Evolutionary conservation across 805 yeast genomes (phyloP), one percentile per base, ranked within the genome.

Genomic region (Lachancea nothofagi): DNA sequence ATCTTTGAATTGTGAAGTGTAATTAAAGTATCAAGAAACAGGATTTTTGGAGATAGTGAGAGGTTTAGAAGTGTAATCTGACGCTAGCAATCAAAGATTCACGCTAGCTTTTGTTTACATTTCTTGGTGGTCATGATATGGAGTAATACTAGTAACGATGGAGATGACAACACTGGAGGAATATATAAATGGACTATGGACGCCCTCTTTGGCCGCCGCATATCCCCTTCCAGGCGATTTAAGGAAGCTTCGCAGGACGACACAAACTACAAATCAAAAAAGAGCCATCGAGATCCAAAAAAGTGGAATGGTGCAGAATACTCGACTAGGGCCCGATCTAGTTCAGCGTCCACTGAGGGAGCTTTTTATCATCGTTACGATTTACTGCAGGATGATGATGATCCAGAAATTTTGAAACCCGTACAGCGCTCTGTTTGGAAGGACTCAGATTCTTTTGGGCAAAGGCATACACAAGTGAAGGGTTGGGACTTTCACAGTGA

Each of bases 181-280:
- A 44, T 52, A 6, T 50, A 43, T 40, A 48, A 44, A 32, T 60
- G 65, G 65, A 54, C 61, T 1, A 48, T 51, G 36, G 65, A 60
- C 43, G 62, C 65, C 2, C 32, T 59, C 19, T 57, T 59, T 44
- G 57, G 58, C 6, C 43, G 55, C 15, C 34, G 45, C 15, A 38
- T 48, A 12, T 55, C 62, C 3, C 64, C 64, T 17, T 54, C 57
- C 2, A 48, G 50, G 33, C 56, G 55, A 38, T 59, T 54, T 35
- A 49, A 43, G 29, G 53, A 51, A 24, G 46, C 44, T 33, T 46
- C 55, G 1, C 57, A 54, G 36, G 57, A 53, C 35, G 60, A 57
- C 37, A 53, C 59, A 9, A 53, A 53, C 38, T 48, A 50, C 27
- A 46, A 36, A 25, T 29, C 27, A n/a, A 25, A 24, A 17, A 25